Conservation (phyloP, 768 basidiomycete species). For the Crucibulum laeve region DNA sequence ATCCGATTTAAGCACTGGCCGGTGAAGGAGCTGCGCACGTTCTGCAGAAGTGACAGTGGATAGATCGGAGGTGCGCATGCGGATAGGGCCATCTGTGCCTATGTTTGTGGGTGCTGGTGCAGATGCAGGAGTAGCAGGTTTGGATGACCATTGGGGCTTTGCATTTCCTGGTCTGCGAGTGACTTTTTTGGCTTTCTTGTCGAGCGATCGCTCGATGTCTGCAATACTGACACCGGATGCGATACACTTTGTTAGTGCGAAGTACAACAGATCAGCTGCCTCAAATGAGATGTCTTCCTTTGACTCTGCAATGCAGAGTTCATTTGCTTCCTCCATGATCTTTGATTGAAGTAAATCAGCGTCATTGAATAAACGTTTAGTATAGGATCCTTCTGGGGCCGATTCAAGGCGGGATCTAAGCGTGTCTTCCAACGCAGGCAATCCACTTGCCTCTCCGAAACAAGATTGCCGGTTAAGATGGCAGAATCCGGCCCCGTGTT, state of each 20-base stretch:
- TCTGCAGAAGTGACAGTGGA: slow-evolving; percentile 41
- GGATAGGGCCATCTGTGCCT: slow-evolving; percentile 46
- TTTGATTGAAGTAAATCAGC: slow-evolving; percentile 81
- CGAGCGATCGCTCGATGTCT: slow-evolving; percentile 82
- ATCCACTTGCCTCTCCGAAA: slow-evolving; percentile 79
- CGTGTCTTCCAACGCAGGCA: slow-evolving; percentile 77
- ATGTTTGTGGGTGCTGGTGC: slow-evolving; percentile 8
- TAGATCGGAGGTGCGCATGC: slow-evolving; percentile 74
- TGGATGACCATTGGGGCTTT: slow-evolving; percentile 71
- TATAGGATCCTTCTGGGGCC: slow-evolving; percentile 92
- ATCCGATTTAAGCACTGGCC: slow-evolving; percentile 83
- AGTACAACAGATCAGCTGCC: slow-evolving; percentile 93
- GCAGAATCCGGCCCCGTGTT: slow-evolving; percentile 91
- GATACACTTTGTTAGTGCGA: slow-evolving; percentile 81
- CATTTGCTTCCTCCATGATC: slow-evolving; percentile 98
- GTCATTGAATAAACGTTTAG: slow-evolving; percentile 80
- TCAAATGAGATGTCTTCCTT: slow-evolving; percentile 89
- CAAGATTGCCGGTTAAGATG: slow-evolving; percentile 86
- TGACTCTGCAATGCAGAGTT: slow-evolving; percentile 80
- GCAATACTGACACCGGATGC: slow-evolving; percentile 75
- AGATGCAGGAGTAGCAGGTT: slow-evolving; percentile 19
- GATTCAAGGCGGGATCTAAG: slow-evolving; percentile 64
- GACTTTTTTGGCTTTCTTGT: slow-evolving; percentile 81
- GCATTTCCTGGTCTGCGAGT: slow-evolving; percentile 88
- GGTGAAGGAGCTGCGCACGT: slow-evolving; percentile 68